Evolutionary conservation across 2,329 filamentous ascomycete genomes (phyloP), one percentile per base, ranked within the genome.

Genomic region (Pseudopithomyces chartarum): DNA sequence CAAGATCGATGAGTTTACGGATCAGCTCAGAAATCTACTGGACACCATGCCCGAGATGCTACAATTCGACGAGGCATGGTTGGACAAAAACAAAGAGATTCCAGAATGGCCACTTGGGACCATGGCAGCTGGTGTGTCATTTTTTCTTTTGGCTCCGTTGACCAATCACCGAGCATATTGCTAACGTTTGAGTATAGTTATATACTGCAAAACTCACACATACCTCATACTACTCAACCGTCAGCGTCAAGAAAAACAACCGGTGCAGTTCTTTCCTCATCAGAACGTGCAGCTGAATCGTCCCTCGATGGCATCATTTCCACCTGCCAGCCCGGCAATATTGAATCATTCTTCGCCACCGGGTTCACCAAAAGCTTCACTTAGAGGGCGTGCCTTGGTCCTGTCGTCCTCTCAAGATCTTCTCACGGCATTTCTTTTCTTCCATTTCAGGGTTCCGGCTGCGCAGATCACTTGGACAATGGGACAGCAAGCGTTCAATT

Each of bases 401-500:
- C 65, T 81, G 49, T 67, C 76, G 26, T 78, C 79, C 2, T 80
- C 76, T 1, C 65, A 76, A 34, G 67, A 73, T 12, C 65, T 82
- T 1, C 64, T 82, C 0, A 69, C 76, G n/a, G 75, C 76, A 1
- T 82, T 82, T 54, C 63, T 80, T 26, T 82, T 80, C 66, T 79
- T 81, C 64, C 72, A 79, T 29, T 61, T 69, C n/a, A 75, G 78
- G 39, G 65, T 77, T 13, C 79, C 76, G 15, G 74, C 75, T 20
- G 77, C 78, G 1, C 66, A 82, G 33, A 75, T 81, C 36, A 81
- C 77, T 59, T 82, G 80, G 80, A 79, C 73, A 0, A 75, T 81
- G 61, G 76, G 76, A 34, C 81, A 82, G 56, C 79, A 81, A 67
- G 79, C 80, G 2, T 82, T 82, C 70, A 82, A 81, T 55, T 78